Percentiles rank a stretch among this genome's conserved stretches.
These are phyloP conservation scores for Termitomyces heimii DNA, from an alignment of 768 basidiomycete species.

Conservation along the genomic window DNA sequence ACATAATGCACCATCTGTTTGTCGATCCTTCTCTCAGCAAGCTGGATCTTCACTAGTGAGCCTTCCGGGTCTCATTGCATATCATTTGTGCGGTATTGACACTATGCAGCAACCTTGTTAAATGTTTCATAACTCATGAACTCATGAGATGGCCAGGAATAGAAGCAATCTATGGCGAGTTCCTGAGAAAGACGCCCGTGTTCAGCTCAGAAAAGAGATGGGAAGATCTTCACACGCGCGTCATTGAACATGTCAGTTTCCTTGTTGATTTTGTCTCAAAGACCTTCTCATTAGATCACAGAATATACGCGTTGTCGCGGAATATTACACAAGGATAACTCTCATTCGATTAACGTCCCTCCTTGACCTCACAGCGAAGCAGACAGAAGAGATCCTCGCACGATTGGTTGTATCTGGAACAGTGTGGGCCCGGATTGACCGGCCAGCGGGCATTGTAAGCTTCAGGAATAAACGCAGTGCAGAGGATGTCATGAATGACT, in stretches of 20 bases:
- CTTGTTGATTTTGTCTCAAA: not conserved
- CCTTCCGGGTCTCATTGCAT: not conserved
- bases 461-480: slow-evolving; percentile 80
- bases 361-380: slow-evolving; percentile 74
- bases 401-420: slow-evolving; percentile 88
- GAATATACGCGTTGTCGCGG: slow-evolving; percentile 93
- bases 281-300: slow-evolving; percentile 24
- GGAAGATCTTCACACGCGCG: slow-evolving; percentile 93
- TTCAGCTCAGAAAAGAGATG: slow-evolving; percentile 78
- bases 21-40: slow-evolving; percentile 74
- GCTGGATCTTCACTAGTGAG: slow-evolving; percentile 81
- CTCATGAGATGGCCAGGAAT: slow-evolving; percentile 98
- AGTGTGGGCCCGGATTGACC: slow-evolving; percentile 91
- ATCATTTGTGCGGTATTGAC: slow-evolving; percentile 8
- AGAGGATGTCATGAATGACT: slow-evolving; percentile 96
- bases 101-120: slow-evolving; percentile 75
- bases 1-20: slow-evolving; percentile 89
- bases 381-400: slow-evolving; percentile 86
- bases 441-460: slow-evolving; percentile 83
- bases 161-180: slow-evolving; percentile 79
- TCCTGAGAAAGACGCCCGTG: slow-evolving; percentile 73
- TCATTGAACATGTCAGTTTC: slow-evolving; percentile 87
- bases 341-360: slow-evolving; percentile 76
- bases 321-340: slow-evolving; percentile 94
- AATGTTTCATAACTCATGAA: slow-evolving; percentile 89